Conservation (phyloP, 2,329 filamentous ascomycete species). For the Teratosphaeria pseudoeucalypti region DNA sequence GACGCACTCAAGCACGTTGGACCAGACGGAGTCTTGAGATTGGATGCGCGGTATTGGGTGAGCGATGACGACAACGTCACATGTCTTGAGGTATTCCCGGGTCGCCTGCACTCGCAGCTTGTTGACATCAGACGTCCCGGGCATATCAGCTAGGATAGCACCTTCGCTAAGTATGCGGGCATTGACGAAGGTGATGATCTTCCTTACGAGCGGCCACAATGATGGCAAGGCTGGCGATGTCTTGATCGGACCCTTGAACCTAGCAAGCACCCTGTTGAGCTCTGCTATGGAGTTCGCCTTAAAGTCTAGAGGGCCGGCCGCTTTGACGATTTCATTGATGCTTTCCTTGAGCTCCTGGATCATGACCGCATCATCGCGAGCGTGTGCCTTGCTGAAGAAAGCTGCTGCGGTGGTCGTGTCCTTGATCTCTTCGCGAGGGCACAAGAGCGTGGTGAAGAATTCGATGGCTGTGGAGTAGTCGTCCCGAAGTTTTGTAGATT, state of each 20-base stretch:
- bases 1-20: slow-evolving; percentile 4
- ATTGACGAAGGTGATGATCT: slow-evolving; percentile 4
- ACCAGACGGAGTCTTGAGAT: slow-evolving; percentile 2
- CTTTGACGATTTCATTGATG: neutral
- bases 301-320: neutral
- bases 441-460: slow-evolving; percentile 1
- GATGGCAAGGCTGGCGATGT: slow-evolving; percentile 1
- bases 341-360: slow-evolving; percentile 1
- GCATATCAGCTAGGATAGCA: slow-evolving; percentile 10
- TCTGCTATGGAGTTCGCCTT: slow-evolving; percentile 1
- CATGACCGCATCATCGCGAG: neutral
- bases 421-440: neutral
- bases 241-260: neutral
- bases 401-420: neutral
- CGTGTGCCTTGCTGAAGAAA: neutral
- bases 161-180: slow-evolving; percentile 10
- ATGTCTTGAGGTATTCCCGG: slow-evolving; percentile 5
- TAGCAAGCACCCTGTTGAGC: neutral
- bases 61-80: slow-evolving; percentile 7
- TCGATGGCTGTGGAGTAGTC: neutral
- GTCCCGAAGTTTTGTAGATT: neutral
- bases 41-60: slow-evolving; percentile 3
- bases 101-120: slow-evolving; percentile 8
- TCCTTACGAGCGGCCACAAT: slow-evolving; percentile 10
- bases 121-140: slow-evolving; percentile 12